phyloP scores from a whole-genome alignment of 2,329 filamentous ascomycete species.

The Madurella mycetomatis region DNA sequence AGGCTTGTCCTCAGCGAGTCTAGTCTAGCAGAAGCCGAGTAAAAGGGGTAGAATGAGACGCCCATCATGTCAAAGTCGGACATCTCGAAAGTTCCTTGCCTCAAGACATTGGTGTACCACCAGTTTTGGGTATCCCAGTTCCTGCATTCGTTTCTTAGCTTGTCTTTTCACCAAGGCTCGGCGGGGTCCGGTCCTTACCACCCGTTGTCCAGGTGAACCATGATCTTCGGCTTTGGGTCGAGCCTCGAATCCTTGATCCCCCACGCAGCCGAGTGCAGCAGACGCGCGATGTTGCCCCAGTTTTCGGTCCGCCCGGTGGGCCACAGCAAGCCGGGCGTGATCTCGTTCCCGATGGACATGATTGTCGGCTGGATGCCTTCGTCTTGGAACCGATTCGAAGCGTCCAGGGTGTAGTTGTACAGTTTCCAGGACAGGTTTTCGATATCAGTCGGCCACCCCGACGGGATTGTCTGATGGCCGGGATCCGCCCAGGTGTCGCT shows the following conservation, averaged over 20 bases:
- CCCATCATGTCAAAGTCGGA: slow-evolving; percentile 68
- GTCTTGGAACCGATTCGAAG: slow-evolving; percentile 56
- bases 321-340: slow-evolving; percentile 62
- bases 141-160: slow-evolving; percentile 27
- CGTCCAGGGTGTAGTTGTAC: slow-evolving; percentile 64
- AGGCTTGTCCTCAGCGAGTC: slow-evolving; percentile 52
- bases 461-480: slow-evolving; percentile 55
- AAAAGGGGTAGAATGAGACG: slow-evolving; percentile 71
- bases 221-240: slow-evolving; percentile 57
- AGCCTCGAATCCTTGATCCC: slow-evolving; percentile 62
- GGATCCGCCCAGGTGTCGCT: slow-evolving; percentile 58
- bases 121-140: slow-evolving; percentile 61
- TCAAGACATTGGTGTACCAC: slow-evolving; percentile 54
- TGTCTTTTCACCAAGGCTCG: neutral
- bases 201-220: slow-evolving; percentile 73
- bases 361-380: slow-evolving; percentile 55
- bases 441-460: slow-evolving; percentile 59
- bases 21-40: slow-evolving; percentile 55
- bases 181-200: slow-evolving; percentile 36
- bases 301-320: slow-evolving; percentile 55
- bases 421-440: slow-evolving; percentile 56
- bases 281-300: slow-evolving; percentile 55
- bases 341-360: slow-evolving; percentile 71
- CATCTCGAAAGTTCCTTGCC: slow-evolving; percentile 43
- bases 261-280: slow-evolving; percentile 60